Conservation (phyloP, 345 rosid genomes). For the Gossypium raimondii region DNA sequence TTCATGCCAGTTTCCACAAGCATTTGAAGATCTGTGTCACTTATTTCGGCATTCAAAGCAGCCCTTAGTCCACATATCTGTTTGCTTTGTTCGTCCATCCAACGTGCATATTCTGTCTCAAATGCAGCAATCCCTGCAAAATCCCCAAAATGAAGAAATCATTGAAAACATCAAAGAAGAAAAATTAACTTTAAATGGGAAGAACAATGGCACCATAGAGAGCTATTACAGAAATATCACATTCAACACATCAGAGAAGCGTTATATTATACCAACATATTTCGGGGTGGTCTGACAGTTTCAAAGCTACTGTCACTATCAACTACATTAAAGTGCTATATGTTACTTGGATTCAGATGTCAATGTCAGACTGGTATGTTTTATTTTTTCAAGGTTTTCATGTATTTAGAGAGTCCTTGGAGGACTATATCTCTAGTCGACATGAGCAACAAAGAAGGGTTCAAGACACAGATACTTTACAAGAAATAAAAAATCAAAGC, state of each 20-base stretch:
- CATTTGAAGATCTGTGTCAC: conserved; percentile 52
- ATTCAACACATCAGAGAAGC: too few species aligned
- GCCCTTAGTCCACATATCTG: conserved; percentile 52
- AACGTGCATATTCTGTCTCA: conserved; percentile 82
- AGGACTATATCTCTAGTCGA: too few species aligned
- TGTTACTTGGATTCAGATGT: background rate
- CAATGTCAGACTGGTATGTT: too few species aligned
- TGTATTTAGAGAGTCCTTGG: too few species aligned
- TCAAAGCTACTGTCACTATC: too few species aligned
- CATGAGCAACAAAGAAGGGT: too few species aligned
- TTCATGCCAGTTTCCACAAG: conserved; percentile 64
- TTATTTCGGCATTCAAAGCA: conserved; percentile 53
- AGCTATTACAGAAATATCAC: background rate
- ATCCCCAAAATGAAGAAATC: background rate
- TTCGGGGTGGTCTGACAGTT: too few species aligned
- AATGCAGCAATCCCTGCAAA: conserved; percentile 63
- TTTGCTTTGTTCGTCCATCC: conserved; percentile 78
- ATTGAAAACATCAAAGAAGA: conserved; percentile 2
- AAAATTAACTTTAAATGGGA: background rate
- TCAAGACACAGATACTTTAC: too few species aligned
- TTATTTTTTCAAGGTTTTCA: too few species aligned
- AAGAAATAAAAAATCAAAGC: too few species aligned
- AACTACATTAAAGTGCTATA: background rate
- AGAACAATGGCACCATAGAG: background rate
- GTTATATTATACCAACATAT: too few species aligned